Base-by-base conservation (phyloP, 768 basidiomycete species). In the Psilocybe subaeruginosa region DNA sequence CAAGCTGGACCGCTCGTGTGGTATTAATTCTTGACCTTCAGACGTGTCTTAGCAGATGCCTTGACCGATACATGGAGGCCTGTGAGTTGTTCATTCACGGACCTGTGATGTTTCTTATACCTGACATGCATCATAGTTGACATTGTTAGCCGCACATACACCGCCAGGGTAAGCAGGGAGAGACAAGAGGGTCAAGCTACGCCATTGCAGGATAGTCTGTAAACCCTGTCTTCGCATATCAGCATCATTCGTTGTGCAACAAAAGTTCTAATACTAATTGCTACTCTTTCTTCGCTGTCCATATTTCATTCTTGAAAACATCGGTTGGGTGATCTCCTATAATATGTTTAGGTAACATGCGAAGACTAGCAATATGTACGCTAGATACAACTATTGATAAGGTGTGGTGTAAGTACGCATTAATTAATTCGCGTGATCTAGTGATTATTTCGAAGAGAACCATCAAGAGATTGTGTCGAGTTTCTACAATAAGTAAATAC, bases 41-140 rank as follows among this genome's bases (percentile, higher is more conserved):
- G 93, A 87, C 86, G 29, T 95, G 93, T 67, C 77, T 94, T 46
- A 76, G 84, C 5, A 80, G 86, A 59, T 95, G 93, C 71, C 78
- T 93, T 68, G 91, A 93, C 56, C 85, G 91, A 47, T 95, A 93
- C 70, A 79, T 95, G 78, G 91, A 94, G 74, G 90, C 90, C 37
- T 93, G 92, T 93, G 68, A 77, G 91, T 84, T 12, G 19, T 12
- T 9, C 41, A 17, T 37, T 6, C 49, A 39, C 47, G 47, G 54
- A 31, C 47, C 14, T 59, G 29, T 35, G 14, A 8, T 31, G 14
- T 57, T n/a, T 48, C 16, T 3, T 17, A 1, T 12, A n/a, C 8
- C 39, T 50, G 16, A 61, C 30, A 14, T 63, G 37, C 54, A 58
- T 64, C 37, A 46, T n/a, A 94, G 92, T 93, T 77, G 90, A 89